phyloP scores from a whole-genome alignment of 257 asterid species.

The Solanum neorickii region DNA sequence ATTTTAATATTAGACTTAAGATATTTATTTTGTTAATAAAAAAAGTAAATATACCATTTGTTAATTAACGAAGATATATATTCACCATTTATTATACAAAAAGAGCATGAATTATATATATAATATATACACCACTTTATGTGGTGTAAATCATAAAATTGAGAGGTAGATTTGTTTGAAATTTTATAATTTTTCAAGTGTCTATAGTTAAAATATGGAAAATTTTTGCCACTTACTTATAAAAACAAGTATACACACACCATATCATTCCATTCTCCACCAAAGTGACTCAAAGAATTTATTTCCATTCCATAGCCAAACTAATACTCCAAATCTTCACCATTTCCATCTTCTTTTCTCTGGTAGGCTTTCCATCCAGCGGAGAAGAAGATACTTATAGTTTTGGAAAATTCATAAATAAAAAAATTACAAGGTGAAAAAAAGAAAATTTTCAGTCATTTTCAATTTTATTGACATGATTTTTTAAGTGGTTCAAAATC shows the following conservation, averaged over 20 bases:
- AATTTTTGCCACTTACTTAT: background rate
- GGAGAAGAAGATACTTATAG: background rate
- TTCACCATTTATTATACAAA: too few relatives aligned
- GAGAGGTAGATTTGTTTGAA: too few relatives aligned
- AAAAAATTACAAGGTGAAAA: background rate
- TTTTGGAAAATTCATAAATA: background rate
- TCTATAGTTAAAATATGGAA: too few relatives aligned
- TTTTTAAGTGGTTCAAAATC: background rate
- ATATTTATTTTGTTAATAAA: too few relatives aligned
- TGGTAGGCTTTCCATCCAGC: background rate
- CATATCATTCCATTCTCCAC: background rate
- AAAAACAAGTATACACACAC: background rate
- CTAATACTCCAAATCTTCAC: background rate
- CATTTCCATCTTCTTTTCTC: background rate
- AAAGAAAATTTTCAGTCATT: background rate
- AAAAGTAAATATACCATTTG: too few relatives aligned
- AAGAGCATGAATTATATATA: too few relatives aligned
- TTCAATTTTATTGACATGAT: slow-evolving; percentile 4
- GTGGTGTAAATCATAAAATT: too few relatives aligned
- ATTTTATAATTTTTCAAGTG: too few relatives aligned
- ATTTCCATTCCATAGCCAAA: background rate
- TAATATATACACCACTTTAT: too few relatives aligned
- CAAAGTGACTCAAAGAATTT: background rate
- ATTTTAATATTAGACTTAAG: too few relatives aligned
- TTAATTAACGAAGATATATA: too few relatives aligned